Base-by-base conservation (phyloP, 768 basidiomycete genomes). In the Leucosporidium creatinivorum region DNA sequence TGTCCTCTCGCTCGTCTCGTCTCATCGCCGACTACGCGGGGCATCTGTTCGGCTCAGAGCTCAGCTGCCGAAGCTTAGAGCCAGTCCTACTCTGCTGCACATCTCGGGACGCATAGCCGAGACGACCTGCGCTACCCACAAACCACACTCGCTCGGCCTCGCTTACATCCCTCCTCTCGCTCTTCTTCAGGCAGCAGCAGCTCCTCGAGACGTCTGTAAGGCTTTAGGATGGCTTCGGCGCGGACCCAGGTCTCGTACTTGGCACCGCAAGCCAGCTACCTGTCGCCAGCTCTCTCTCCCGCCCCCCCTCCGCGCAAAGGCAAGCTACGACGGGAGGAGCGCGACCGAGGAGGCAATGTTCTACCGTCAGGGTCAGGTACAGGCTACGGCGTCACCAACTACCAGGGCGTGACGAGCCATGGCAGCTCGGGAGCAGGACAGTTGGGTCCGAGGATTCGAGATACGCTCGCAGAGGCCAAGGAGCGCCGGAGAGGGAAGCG, bases 401-500 rank as follows among this genome's bases (percentile, higher is more conserved):
- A 44, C 13, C 44, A 59, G 15, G 39, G 58, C 31, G 28, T n/a
- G 21, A 23, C 49, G 26, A 30, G 48, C 17, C 15, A 8, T 44
- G 28, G 23, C 44, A 28, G 13, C 44, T 23, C 26, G 44, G n/a
- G 26, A 21, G 31, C 44, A 47, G 58, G 25, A 30, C 58, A 15
- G 58, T 31, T 59, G 15, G 58, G 19, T 49, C 48, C 30, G 60
- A 30, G 60, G 9, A 28, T 50, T 21, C 60, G 30, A 30, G 60
- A 28, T 9, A 30, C 47, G 13, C n/a, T 61, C 19, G 47, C 47
- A n/a, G 28, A 50, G 47, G 60, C 47, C 12, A 68, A 68, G 67
- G 63, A 72, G 50, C 54, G 68, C 9, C 50, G 70, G 48, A 61
- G 68, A 44, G 23, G 64, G 23, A 55, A 64, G 44, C 55, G 58